Evolutionary conservation across 2,329 filamentous ascomycete species (phyloP).

Genomic region (Penicillium frequentans): DNA sequence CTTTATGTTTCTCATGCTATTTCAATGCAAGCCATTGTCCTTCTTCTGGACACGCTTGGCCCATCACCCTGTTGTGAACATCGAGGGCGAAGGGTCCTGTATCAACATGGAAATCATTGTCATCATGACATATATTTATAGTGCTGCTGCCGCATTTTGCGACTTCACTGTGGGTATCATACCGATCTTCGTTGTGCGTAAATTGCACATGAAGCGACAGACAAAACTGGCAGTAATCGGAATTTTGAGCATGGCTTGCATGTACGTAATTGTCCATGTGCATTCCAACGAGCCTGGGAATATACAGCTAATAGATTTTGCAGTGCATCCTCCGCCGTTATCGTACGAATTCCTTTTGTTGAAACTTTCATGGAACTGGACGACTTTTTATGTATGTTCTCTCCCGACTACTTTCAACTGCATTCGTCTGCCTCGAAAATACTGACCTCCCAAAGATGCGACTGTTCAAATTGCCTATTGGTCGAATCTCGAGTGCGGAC

Average conservation of each 20-base stretch:
- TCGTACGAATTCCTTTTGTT: constrained; percentile 47
- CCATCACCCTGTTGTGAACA: constrained; percentile 18
- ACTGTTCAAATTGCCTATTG: constrained; percentile 47
- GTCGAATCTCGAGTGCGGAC: constrained; percentile 35
- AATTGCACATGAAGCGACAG: constrained; percentile 55
- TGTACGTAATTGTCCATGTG: constrained; percentile 27
- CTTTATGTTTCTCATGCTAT: constrained; percentile 53
- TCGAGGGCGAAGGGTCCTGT: constrained; percentile 38
- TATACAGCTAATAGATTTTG: neutral
- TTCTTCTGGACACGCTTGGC: constrained; percentile 50
- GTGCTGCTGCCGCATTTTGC: constrained; percentile 36
- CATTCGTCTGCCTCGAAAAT: neutral
- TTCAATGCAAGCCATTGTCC: constrained; percentile 53
- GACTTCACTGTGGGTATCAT: constrained; percentile 56
- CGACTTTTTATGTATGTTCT: constrained; percentile 34
- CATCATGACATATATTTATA: constrained; percentile 37
- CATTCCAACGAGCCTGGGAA: constrained; percentile 13
- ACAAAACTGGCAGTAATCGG: constrained; percentile 54
- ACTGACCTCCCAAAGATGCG: constrained; percentile 28
- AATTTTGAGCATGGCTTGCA: constrained; percentile 58
- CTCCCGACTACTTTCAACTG: neutral
- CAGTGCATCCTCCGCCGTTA: constrained; percentile 46
- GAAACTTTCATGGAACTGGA: constrained; percentile 34
- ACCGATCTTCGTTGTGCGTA: constrained; percentile 55
- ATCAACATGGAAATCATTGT: constrained; percentile 40